These are phyloP conservation scores for Rhizopus delemar DNA, from an alignment of 371 early-diverging fungal genomes.

Conservation along the genomic window DNA sequence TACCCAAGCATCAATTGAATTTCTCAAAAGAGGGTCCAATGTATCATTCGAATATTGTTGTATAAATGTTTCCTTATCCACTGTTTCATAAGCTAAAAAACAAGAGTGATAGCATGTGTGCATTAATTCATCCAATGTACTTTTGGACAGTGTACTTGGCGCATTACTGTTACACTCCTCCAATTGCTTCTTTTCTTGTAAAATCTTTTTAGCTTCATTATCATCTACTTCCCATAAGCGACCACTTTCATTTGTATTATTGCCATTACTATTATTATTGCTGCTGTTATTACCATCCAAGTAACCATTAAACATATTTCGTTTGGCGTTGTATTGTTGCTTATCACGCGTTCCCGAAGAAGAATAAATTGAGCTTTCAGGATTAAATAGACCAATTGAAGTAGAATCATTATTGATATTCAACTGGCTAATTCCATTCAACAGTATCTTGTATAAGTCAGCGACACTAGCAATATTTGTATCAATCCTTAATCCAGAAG, in stretches of 20 bases:
- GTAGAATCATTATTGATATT: constrained; percentile 47
- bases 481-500: constrained; percentile 51
- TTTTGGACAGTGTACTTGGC: constrained; percentile 35
- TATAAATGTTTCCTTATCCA: constrained; percentile 57
- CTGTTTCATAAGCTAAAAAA: constrained; percentile 58
- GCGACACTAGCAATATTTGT: constrained; percentile 54
- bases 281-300: neutral
- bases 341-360: constrained; percentile 5
- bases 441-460: constrained; percentile 48
- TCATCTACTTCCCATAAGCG: constrained; percentile 57
- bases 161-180: constrained; percentile 3
- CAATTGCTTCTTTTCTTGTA: constrained; percentile 32
- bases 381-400: constrained; percentile 38
- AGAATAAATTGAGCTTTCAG: constrained; percentile 23
- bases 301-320: constrained; percentile 3
- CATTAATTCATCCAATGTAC: constrained; percentile 45
- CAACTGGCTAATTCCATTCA: constrained; percentile 50
- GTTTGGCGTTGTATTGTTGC: constrained; percentile 5
- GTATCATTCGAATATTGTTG: constrained; percentile 41
- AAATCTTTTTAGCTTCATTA: constrained; percentile 46
- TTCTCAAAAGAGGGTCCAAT: constrained; percentile 52
- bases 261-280: neutral
- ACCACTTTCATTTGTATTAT: constrained; percentile 18
- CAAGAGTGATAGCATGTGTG: constrained; percentile 58
- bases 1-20: constrained; percentile 63